phyloP scores from a whole-genome alignment of 371 early-diverging fungal genomes.

The Syncephalastrum sp. region DNA sequence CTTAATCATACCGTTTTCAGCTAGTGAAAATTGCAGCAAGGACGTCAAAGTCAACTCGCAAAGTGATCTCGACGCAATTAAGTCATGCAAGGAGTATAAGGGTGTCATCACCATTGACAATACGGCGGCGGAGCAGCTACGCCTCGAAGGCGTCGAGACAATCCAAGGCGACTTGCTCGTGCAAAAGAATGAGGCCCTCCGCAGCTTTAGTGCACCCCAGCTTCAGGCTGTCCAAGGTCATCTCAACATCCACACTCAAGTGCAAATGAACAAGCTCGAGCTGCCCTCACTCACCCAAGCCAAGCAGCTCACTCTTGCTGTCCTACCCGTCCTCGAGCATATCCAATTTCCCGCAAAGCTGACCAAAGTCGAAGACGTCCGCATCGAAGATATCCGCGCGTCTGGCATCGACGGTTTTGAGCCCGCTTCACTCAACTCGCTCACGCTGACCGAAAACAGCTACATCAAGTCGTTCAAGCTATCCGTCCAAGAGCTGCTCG shows the following conservation, averaged over 20 bases:
- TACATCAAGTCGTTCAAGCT: constrained; percentile 50
- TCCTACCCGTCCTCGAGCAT: constrained; percentile 44
- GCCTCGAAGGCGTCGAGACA: constrained; percentile 36
- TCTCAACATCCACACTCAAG: constrained; percentile 48
- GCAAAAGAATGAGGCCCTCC: constrained; percentile 34
- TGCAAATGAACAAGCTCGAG: constrained; percentile 32
- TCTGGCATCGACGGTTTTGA: constrained; percentile 42
- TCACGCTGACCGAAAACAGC: constrained; percentile 50
- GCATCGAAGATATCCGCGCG: constrained; percentile 48
- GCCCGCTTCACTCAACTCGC: constrained; percentile 28
- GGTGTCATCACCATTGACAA: constrained; percentile 47
- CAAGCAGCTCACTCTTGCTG: constrained; percentile 35
- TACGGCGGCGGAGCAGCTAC: constrained; percentile 18
- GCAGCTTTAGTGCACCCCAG: constrained; percentile 37
- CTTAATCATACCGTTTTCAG: background rate
- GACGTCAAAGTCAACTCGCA: constrained; percentile 33
- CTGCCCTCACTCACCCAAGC: constrained; percentile 41
- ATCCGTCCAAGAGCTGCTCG: constrained; percentile 34
- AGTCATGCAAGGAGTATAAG: constrained; percentile 39
- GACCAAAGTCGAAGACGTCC: constrained; percentile 30
- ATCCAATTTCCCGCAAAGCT: constrained; percentile 48
- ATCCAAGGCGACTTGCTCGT: constrained; percentile 46
- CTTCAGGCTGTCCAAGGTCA: constrained; percentile 46
- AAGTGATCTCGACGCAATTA: constrained; percentile 46
- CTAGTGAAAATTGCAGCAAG: constrained; percentile 19